A percentile compares a stretch with the other conserved stretches of the same genome.
Evolutionary conservation across 1,139 yeast genomes (phyloP).

Genomic region (Geotrichum fermentans): DNA sequence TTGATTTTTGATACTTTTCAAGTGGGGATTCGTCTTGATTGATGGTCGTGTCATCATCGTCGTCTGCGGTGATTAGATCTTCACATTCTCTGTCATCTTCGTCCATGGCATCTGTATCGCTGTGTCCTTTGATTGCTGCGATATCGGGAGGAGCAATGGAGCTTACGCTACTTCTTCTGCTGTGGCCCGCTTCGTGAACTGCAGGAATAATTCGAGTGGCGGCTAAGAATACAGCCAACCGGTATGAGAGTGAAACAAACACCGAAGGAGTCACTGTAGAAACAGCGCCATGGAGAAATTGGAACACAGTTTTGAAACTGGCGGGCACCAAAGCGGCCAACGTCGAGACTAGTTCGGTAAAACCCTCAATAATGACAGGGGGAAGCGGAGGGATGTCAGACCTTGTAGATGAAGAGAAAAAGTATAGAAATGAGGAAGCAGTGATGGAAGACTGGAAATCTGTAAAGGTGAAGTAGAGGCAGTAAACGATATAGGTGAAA

Average conservation of each 20-base stretch:
- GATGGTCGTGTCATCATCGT: constrained; percentile 5
- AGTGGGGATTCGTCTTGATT: background rate
- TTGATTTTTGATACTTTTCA: background rate
- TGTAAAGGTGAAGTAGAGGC: constrained; percentile 86
- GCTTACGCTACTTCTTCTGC: constrained; percentile 6
- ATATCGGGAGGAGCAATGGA: background rate
- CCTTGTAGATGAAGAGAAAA: constrained; percentile 25
- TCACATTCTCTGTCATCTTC: constrained; percentile 8
- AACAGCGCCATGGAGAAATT: constrained; percentile 62
- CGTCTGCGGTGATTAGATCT: constrained; percentile 1
- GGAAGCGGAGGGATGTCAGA: constrained; percentile 36
- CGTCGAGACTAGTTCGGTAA: constrained; percentile 41
- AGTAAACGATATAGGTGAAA: constrained; percentile 86
- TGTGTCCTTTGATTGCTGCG: background rate
- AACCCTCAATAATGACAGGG: constrained; percentile 38
- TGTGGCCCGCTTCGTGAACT: constrained; percentile 23
- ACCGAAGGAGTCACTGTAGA: constrained; percentile 79
- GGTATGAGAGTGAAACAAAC: constrained; percentile 71
- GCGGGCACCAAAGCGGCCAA: constrained; percentile 45
- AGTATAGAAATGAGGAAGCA: constrained; percentile 29
- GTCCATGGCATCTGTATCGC: constrained; percentile 1
- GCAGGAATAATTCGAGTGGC: constrained; percentile 89
- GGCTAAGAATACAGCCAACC: constrained; percentile 84
- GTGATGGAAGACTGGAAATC: constrained; percentile 47
- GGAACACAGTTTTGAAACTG: constrained; percentile 57